Base-by-base conservation (phyloP, 805 yeast genomes). In the Vanderwaltozyma polyspora region DNA sequence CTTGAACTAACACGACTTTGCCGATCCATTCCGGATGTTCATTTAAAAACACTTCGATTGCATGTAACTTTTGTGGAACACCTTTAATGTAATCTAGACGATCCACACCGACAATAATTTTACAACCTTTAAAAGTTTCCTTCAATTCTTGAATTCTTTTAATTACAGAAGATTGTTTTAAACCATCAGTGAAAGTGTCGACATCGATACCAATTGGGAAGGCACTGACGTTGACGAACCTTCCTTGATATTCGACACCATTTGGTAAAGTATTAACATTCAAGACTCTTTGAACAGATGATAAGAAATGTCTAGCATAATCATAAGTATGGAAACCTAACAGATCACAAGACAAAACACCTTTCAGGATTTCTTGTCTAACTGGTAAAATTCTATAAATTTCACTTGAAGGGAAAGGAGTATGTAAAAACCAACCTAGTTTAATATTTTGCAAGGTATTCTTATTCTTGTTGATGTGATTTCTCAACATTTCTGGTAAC, bases 141-240 rank as follows among this genome's bases (percentile, higher is more conserved):
- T 66, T 72, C 39, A 91, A 64, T 37, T 72, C 73, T 23, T 60
- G 48, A 38, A 89, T 75, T 46, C 98, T 70, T 19, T 71, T 57
- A 29, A 72, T 67, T 4, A 87, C 96, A 4, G 63, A 49, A 1
- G 66, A 70, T 39, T 71, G 68, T 43, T 75, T 66, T 45, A 91
- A 59, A 0, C 95, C 97, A 16, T 76, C 81, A 12, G 79, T 63
- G 57, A 91, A 91, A 45, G 83, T 84, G 38, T 85, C 94, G 16
- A 86, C 94, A 52, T 91, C 98, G 40, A 91, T 91, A 38, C 99
- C 99, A 45, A 91, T 91, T n/a, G 99, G 98, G 70, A 87, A 89
- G 0, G 97, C 96, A 17, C 96, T 95, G 24, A 91, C 85, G 19
- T 75, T 74, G 30, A 91, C 89, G 40, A 74, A 73, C 33, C 89